Evolutionary conservation across 441 rosid genomes (phyloP), one percentile per base, ranked within the genome.

Genomic region (Jatropha multifida): DNA sequence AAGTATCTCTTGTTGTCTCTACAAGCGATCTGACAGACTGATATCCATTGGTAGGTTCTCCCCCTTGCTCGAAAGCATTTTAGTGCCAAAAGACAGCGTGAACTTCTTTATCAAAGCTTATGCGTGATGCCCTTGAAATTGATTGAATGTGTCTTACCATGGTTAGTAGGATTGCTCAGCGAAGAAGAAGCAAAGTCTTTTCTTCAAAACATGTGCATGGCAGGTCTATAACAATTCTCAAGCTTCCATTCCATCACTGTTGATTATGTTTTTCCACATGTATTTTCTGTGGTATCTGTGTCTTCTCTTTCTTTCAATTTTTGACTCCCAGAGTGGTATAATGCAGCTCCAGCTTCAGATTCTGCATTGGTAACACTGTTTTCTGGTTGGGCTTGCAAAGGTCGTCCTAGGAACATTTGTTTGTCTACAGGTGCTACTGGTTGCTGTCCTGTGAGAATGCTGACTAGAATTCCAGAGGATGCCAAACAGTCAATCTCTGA

Each of bases 371-470:
- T 91, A 51, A 91, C 94, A 26, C 89, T 91, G 62, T 89, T 91
- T 79, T 79, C 91, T 80, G 94, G 94, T 68, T 91, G 94, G 96
- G 92, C 89, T 65, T 89, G 96, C 77, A 86, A 91, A 84, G 91
- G 96, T 76, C 85, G 80, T 73, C 75, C 82, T 44, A 76, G 80
- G 73, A 77, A 71, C 61, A 76, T 79, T 18, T 89, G 91, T 72
- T 83, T 85, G 75, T 86, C 88, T 73, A 79, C 88, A 14, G 77
- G 77, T 82, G 85, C 85, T 59, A 75, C 75, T 76, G 88, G 86
- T 62, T 79, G 86, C 73, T 89, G 92, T 80, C 88, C 90, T 79
- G 84, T 83, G 56, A 83, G 74, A 73, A 65, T 68, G 77, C 44
- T 79, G 37, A 60, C 73, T 11, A 77, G 59, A 59, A 74, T 51